Conservation (phyloP, 805 yeast genomes). For the Teunomyces pallodes region DNA sequence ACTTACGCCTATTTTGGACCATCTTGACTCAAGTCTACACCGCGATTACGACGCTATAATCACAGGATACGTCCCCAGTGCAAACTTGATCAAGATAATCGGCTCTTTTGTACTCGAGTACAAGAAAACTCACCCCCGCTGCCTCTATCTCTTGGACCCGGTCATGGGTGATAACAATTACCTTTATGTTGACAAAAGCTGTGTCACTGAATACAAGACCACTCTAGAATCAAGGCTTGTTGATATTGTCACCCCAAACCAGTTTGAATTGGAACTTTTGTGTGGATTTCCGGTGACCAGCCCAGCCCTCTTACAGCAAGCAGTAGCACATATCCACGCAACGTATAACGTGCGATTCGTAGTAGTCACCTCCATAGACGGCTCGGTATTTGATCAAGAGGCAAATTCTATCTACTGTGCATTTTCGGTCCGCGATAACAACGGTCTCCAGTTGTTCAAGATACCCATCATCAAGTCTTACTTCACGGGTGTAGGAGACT, state of each 20-base stretch:
- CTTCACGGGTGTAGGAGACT: constrained; percentile 94
- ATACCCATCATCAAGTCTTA: constrained; percentile 70
- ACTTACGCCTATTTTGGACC: constrained; percentile 7
- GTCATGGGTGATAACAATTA: constrained; percentile 80
- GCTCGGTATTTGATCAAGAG: constrained; percentile 9
- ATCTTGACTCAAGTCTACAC: constrained; percentile 5
- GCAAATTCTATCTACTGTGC: constrained; percentile 25
- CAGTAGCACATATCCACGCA: constrained; percentile 48
- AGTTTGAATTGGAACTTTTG: constrained; percentile 79
- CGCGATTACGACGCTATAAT: constrained; percentile 53
- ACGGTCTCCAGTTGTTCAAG: constrained; percentile 30
- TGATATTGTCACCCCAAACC: constrained; percentile 85
- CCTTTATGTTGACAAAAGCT: constrained; percentile 55
- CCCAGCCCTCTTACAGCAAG: constrained; percentile 38
- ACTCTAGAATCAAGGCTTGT: constrained; percentile 63
- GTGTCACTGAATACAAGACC: constrained; percentile 33
- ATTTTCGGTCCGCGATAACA: constrained; percentile 12
- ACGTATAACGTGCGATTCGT: constrained; percentile 53
- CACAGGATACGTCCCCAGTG: constrained; percentile 69
- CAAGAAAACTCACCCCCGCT: constrained; percentile 30
- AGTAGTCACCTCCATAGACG: constrained; percentile 61
- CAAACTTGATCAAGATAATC: constrained; percentile 41
- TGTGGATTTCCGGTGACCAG: constrained; percentile 48
- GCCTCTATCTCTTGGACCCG: constrained; percentile 67
- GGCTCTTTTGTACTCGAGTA: constrained; percentile 31